Evolutionary conservation across 2,329 filamentous ascomycete genomes (phyloP), one percentile per base, ranked within the genome.

Genomic region (Paecilomyces fulvus): DNA sequence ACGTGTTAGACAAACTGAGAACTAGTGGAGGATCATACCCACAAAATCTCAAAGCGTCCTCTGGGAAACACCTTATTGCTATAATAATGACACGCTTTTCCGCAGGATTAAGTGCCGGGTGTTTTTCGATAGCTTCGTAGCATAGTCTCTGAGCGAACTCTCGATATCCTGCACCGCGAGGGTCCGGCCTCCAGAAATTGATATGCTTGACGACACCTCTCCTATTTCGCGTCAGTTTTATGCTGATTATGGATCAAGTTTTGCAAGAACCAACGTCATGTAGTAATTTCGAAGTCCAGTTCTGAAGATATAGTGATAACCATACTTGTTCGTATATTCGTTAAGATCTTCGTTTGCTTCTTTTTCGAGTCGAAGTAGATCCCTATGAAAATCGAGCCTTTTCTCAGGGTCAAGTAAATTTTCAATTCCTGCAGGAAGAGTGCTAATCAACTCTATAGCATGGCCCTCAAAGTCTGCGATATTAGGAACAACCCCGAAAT

Each of bases 211-310:
- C 59, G 48, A 65, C 56, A 49, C 55, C 50, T 46, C 59, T 63
- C 10, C 63, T 65, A 30, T 14, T 6, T 17, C 33, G 43, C 21
- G 33, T 61, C 37, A 54, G 51, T 30, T 20, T 49, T 14, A 56
- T 37, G 28, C 8, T 30, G 17, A 9, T 30, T 1, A 30, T 52
- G 28, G 28, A 8, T 33, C 12, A 49, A 46, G 52, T 53, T 20
- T 8, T 23, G 49, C 7, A 46, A 11, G 14, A 33, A 31, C 65
- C 56, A 58, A 68, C 67, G 60, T 66, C 57, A 62, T 60, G 55
- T 63, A 67, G 48, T 64, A 67, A 53, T 68, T 56, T 11, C 61
- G 60, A 25, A 68, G 59, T n/a, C 64, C 65, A 53, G 59, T 58
- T 50, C 64, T 61, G 58, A 67, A 64, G 52, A 62, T 60, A 50